Evolutionary conservation across 768 basidiomycete species (phyloP).

Genomic region (Mycena kentingensis): DNA sequence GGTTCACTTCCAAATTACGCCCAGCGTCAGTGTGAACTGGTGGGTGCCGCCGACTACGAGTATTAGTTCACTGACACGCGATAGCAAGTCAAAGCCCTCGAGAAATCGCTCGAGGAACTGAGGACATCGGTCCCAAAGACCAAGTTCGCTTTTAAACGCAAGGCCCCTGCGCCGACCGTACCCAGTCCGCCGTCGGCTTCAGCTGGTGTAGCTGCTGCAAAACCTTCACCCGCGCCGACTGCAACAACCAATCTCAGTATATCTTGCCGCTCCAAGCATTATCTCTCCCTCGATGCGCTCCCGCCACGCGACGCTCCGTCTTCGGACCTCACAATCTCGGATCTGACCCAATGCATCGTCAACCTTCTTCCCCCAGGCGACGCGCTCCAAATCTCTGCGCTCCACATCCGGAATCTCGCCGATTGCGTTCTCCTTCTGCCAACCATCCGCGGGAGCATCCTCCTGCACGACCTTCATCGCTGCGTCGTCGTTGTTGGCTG

Average conservation of each 20-base stretch:
- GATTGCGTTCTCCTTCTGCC: conserved; percentile 70
- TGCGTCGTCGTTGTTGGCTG: conserved; percentile 73
- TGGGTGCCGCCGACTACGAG: conserved; percentile 35
- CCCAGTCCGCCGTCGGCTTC: conserved; percentile 16
- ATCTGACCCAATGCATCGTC: conserved; percentile 70
- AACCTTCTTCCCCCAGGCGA: conserved; percentile 49
- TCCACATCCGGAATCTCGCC: conserved; percentile 64
- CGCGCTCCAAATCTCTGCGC: conserved; percentile 45
- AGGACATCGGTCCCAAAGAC: conserved; percentile 50
- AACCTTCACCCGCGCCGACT: background rate
- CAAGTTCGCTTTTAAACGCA: conserved; percentile 71
- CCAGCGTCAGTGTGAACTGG: conserved; percentile 70
- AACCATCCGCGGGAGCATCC: conserved; percentile 64
- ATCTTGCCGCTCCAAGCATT: conserved; percentile 45
- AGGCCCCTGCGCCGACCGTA: conserved; percentile 19
- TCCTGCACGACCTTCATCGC: conserved; percentile 62
- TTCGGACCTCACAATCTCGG: conserved; percentile 64
- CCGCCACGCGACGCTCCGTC: conserved; percentile 33
- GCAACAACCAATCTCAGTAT: conserved; percentile 43
- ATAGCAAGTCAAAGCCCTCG: conserved; percentile 70
- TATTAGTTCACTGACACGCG: conserved; percentile 14
- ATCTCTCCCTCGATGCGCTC: conserved; percentile 49
- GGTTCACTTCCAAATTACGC: conserved; percentile 71
- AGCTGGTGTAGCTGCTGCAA: background rate
- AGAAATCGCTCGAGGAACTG: conserved; percentile 54